phyloP scores from a whole-genome alignment of 306 rosid genomes.

The Citrullus mucosospermus region DNA sequence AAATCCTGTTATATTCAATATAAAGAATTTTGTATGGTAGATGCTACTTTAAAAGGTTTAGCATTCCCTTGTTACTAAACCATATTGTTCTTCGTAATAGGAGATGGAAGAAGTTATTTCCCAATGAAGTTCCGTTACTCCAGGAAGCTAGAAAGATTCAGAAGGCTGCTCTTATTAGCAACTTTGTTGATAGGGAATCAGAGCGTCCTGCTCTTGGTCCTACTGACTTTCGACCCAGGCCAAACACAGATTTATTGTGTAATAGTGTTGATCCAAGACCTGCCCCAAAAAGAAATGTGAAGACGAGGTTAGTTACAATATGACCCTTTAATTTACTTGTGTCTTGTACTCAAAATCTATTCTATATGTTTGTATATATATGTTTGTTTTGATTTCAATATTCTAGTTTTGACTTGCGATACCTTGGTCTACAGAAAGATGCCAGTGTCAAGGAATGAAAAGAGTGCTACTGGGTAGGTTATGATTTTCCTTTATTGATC shows the following conservation, averaged over 20 bases:
- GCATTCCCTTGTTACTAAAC: not conserved
- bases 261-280: constrained; percentile 11
- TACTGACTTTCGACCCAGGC: constrained; percentile 46
- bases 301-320: constrained; percentile 24
- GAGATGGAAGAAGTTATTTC: constrained; percentile 75
- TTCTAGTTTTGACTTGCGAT: constrained; percentile 2
- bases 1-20: not conserved
- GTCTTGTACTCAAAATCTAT: not conserved
- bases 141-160: constrained; percentile 56
- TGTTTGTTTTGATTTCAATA: not conserved
- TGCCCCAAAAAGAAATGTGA: constrained; percentile 21
- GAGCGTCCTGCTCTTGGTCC: constrained; percentile 74
- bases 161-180: constrained; percentile 42
- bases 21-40: not conserved
- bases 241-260: constrained; percentile 14
- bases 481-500: not conserved
- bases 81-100: constrained; percentile 20
- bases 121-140: constrained; percentile 52
- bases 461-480: constrained; percentile 14
- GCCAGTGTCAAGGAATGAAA: constrained; percentile 2
- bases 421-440: not conserved
- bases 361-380: no score
- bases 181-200: constrained; percentile 78
- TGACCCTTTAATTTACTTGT: not conserved
- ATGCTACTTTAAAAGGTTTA: not conserved